Evolutionary conservation across 176 grass and related monocot species (phyloP), one percentile per base, ranked within the genome.

Genomic region (Ananas comosus): DNA sequence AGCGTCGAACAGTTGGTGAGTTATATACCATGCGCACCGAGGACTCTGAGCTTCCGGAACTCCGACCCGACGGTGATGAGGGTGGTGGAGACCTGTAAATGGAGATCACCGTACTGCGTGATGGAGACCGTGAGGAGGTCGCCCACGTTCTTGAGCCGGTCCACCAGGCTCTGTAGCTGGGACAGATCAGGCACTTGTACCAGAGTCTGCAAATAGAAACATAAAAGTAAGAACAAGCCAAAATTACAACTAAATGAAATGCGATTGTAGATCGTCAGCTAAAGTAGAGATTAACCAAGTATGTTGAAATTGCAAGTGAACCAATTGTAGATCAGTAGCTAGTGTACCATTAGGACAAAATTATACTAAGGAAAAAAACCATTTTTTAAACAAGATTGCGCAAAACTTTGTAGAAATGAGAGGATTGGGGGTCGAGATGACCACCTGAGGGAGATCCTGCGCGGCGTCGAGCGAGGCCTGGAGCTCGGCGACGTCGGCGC

Each of bases 371-470:
- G 7, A 28, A 28, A 14, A 64, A 67, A 50, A 51, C 28, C 21
- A 8, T 21, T 66, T 16, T 74, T 54, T 13, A 67, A 51, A 29
- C 64, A 24, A 13, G 33, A 42, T 42, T 1, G 33, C 33, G 6
- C 33, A 42, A 42, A 42, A 7, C 6, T 42, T 0, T 5, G 33
- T 42, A 42, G 33, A 50, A 74, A 63, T 23, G 24, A 12, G 70
- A 5, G 51, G 76, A 3, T 47, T 52, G 21, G 12, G 56, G 10
- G 16, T 49, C 29, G 74, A 59, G 14, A 59, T 7, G 54, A 9
- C 13, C n/a, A 90, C 94, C 94, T 90, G 77, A 56, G 94, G 89
- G 29, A 99, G 94, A 25, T 93, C 94, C 78, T 93, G 85, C 21
- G 87, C 84, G 64, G 82, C 79, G 50, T 99, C 89, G 64, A 99